These are phyloP conservation scores for Byssoonygena ceratinophila DNA, from an alignment of 2,329 filamentous ascomycete species.

Conservation along the genomic window DNA sequence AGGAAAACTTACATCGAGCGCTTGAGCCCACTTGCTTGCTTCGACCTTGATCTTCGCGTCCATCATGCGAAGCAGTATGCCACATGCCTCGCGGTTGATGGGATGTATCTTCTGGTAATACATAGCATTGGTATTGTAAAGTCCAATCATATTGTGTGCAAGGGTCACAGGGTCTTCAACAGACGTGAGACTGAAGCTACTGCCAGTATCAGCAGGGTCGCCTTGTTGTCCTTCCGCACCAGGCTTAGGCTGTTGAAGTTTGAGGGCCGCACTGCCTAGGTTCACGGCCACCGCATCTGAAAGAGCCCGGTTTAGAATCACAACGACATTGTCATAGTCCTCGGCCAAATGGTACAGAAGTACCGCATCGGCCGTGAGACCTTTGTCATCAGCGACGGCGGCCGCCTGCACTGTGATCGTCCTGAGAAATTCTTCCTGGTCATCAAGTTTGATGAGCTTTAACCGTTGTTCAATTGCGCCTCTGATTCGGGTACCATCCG, in stretches of 20 bases:
- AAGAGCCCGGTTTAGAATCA: constrained; percentile 77
- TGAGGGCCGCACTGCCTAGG: constrained; percentile 68
- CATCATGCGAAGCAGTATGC: constrained; percentile 50
- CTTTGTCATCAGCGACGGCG: constrained; percentile 85
- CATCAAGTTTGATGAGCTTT: constrained; percentile 64
- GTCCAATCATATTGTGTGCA: constrained; percentile 50
- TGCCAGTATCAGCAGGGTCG: constrained; percentile 36
- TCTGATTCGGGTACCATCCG: constrained; percentile 72
- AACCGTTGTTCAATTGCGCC: constrained; percentile 82
- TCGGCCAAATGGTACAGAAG: constrained; percentile 88
- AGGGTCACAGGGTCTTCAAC: constrained; percentile 57
- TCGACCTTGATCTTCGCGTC: constrained; percentile 51
- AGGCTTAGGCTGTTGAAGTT: constrained; percentile 69
- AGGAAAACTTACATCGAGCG: constrained; percentile 51
- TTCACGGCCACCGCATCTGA: constrained; percentile 72
- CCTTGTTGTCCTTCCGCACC: constrained; percentile 42
- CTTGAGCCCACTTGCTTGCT: constrained; percentile 48
- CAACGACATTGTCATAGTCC: constrained; percentile 89
- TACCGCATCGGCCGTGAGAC: constrained; percentile 84
- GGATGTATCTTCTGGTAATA: constrained; percentile 51
- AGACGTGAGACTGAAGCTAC: constrained; percentile 51
- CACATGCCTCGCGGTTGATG: constrained; percentile 49
- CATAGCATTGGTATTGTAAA: constrained; percentile 53
- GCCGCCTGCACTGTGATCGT: constrained; percentile 91
- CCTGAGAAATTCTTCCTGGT: constrained; percentile 74